Percentiles rank a stretch among this genome's conserved stretches.
phyloP scores from a whole-genome alignment of 2,329 filamentous ascomycete genomes.

The Neurospora crassa region DNA sequence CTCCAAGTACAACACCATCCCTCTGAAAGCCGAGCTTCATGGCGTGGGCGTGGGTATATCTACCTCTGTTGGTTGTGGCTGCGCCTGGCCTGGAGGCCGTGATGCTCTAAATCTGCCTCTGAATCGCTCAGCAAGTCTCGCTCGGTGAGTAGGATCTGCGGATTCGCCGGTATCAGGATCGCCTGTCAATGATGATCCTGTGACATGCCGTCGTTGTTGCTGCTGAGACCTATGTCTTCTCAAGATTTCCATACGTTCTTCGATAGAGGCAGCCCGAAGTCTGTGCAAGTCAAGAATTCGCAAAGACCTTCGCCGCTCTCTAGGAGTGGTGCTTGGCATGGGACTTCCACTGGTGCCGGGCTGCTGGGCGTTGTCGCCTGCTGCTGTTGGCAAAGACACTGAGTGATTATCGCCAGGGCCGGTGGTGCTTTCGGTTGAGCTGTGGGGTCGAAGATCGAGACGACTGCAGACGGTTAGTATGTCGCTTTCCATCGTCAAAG shows the following conservation, averaged over 20 bases:
- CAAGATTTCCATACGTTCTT: constrained; percentile 53
- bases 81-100: constrained; percentile 15
- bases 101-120: constrained; percentile 35
- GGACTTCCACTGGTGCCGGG: constrained; percentile 24
- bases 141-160: constrained; percentile 22
- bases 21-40: neutral
- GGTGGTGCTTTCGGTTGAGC: constrained; percentile 10
- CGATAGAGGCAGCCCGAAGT: constrained; percentile 47
- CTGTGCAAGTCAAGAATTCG: constrained; percentile 47
- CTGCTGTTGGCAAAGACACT: constrained; percentile 33
- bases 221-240: constrained; percentile 38
- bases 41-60: neutral
- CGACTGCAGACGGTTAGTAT: constrained; percentile 31
- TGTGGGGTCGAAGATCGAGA: constrained; percentile 41
- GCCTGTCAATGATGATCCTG: constrained; percentile 15
- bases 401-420: constrained; percentile 15
- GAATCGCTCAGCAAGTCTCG: constrained; percentile 38
- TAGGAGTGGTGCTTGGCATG: constrained; percentile 20
- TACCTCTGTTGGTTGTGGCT: neutral
- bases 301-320: constrained; percentile 31
- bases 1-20: neutral
- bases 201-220: constrained; percentile 11
- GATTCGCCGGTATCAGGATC: constrained; percentile 26
- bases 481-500: neutral
- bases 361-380: constrained; percentile 21